Evolutionary conservation across 768 basidiomycete species (phyloP).

Genomic region (Suillus fuscotomentosus): DNA sequence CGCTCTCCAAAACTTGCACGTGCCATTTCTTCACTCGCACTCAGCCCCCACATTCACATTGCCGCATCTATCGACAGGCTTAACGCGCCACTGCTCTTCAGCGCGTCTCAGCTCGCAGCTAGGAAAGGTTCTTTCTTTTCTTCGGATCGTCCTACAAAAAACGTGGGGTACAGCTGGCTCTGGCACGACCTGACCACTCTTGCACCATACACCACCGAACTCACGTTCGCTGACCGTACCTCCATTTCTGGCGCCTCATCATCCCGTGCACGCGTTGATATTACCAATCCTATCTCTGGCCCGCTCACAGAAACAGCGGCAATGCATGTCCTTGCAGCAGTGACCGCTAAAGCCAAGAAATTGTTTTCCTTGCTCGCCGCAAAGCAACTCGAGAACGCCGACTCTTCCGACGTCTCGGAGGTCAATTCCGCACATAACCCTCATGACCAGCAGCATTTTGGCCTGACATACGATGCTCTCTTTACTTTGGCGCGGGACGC

Average conservation of each 20-base stretch:
- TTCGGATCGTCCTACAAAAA: conserved; percentile 17
- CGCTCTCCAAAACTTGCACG: conserved; percentile 63
- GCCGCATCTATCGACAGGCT: conserved; percentile 86
- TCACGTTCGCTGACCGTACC: conserved; percentile 62
- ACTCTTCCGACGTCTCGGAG: conserved; percentile 10
- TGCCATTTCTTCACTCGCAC: conserved; percentile 69
- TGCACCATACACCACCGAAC: conserved; percentile 75
- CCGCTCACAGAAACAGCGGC: conserved; percentile 76
- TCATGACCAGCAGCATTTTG: conserved; percentile 48
- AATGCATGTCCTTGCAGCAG: conserved; percentile 79
- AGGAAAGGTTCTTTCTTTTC: conserved; percentile 38
- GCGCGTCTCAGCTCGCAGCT: conserved; percentile 59
- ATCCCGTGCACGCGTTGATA: conserved; percentile 22
- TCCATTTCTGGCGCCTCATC: conserved; percentile 54
- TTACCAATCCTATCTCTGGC: conserved; percentile 32
- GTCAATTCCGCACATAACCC: conserved; percentile 10
- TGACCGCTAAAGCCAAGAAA: conserved; percentile 84
- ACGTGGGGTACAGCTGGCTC: conserved; percentile 64
- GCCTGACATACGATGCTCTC: conserved; percentile 62
- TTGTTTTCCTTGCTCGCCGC: conserved; percentile 72
- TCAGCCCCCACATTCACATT: conserved; percentile 75
- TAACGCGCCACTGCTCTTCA: conserved; percentile 82
- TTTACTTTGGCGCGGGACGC: conserved; percentile 76
- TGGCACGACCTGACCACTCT: conserved; percentile 94
- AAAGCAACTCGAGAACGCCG: conserved; percentile 63